These are phyloP conservation scores for Parvularia atlantis DNA, from an alignment of 78 protist species.

Conservation along the genomic window DNA sequence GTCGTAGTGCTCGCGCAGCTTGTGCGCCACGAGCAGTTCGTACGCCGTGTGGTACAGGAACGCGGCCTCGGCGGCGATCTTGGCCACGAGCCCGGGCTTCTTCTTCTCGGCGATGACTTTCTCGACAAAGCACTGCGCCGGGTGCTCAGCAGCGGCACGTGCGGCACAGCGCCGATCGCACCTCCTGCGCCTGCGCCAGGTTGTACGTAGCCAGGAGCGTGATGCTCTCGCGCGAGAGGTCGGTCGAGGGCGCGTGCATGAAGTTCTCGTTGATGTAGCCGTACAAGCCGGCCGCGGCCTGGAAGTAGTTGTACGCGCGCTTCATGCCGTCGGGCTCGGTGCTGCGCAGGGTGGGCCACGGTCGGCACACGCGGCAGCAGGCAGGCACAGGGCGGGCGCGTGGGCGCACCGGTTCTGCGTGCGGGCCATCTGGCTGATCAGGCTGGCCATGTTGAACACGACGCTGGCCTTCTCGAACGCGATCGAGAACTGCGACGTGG, in stretches of 20 bases:
- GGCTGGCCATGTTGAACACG: neutral
- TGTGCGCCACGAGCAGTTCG: neutral
- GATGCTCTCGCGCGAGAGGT: neutral
- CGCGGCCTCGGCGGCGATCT: neutral
- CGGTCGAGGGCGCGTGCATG: neutral
- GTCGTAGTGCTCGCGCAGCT: neutral
- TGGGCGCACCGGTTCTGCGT: too few species aligned
- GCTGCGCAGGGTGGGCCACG: too few species aligned
- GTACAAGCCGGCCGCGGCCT: neutral
- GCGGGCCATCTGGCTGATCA: neutral
- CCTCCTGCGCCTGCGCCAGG: neutral
- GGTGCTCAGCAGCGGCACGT: neutral
- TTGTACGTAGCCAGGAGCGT: neutral
- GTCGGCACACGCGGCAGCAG: too few species aligned
- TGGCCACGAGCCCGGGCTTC: too few species aligned
- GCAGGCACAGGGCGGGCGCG: too few species aligned
- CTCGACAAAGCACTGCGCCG: neutral
- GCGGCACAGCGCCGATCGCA: neutral
- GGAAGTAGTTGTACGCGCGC: neutral
- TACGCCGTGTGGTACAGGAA: neutral
- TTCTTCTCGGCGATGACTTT: neutral
- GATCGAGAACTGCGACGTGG: neutral
- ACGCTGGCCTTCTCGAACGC: conserved; percentile 4
- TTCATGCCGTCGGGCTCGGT: neutral
- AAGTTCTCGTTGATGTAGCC: neutral